Evolutionary conservation across 1,284 basidiomycete species (phyloP).

Genomic region (Xerocomus minutiporus): DNA sequence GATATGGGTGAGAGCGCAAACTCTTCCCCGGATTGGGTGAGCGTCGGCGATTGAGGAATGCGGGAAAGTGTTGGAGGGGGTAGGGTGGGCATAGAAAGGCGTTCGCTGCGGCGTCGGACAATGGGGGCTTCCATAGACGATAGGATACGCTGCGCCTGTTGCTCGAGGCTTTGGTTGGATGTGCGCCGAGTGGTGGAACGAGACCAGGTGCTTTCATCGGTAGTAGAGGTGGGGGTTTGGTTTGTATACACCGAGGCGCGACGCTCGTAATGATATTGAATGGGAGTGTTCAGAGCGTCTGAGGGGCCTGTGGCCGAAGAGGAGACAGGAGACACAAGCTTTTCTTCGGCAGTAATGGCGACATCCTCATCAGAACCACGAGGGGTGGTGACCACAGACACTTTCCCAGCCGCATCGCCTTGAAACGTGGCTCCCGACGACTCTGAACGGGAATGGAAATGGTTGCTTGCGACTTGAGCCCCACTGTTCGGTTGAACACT

Average conservation of each 20-base stretch:
- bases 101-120: constrained; percentile 23
- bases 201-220: constrained; percentile 6
- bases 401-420: constrained; percentile 12
- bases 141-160: constrained; percentile 30
- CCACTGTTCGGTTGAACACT: constrained; percentile 8
- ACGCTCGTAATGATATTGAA: constrained; percentile 16
- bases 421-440: constrained; percentile 17
- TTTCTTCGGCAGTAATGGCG: constrained; percentile 20
- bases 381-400: constrained; percentile 15
- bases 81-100: constrained; percentile 27
- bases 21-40: constrained; percentile 17
- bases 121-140: constrained; percentile 30
- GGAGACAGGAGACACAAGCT: constrained; percentile 17
- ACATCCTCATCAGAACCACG: constrained; percentile 23
- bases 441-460: constrained; percentile 22
- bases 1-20: constrained; percentile 23
- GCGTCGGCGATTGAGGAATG: constrained; percentile 10
- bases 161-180: constrained; percentile 22
- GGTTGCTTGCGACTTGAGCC: neutral
- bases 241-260: constrained; percentile 19
- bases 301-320: constrained; percentile 15
- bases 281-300: constrained; percentile 20
- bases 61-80: constrained; percentile 20
- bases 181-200: constrained; percentile 12
- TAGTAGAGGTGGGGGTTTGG: constrained; percentile 10